Evolutionary conservation across 2,329 filamentous ascomycete species (phyloP).

Genomic region (Fusarium guadeloupense): DNA sequence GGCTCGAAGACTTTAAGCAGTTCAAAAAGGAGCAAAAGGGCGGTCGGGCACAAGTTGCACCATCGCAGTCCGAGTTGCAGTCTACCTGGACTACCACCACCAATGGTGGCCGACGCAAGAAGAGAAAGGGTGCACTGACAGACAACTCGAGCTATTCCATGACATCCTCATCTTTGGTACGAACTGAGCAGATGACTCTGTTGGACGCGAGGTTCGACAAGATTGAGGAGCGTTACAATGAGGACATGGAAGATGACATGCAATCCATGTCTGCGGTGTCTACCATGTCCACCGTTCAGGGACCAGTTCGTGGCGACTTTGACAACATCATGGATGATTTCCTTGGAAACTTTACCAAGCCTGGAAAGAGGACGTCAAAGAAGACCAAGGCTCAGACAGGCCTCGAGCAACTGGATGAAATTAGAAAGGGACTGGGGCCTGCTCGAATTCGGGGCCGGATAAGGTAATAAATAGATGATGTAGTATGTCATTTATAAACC

Average conservation of each 20-base stretch:
- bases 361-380: conserved; percentile 78
- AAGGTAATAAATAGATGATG: conserved; percentile 21
- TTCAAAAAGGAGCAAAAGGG: conserved; percentile 84
- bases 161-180: conserved; percentile 86
- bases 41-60: conserved; percentile 52
- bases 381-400: conserved; percentile 84
- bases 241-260: conserved; percentile 60
- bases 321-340: conserved; percentile 94
- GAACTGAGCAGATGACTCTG: conserved; percentile 86
- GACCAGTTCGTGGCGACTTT: conserved; percentile 79
- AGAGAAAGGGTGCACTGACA: conserved; percentile 92
- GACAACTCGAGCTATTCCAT: conserved; percentile 89
- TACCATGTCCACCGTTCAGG: conserved; percentile 72
- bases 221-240: conserved; percentile 80
- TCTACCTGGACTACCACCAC: conserved; percentile 80
- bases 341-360: conserved; percentile 75
- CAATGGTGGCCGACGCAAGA: conserved; percentile 85
- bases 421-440: conserved; percentile 81
- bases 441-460: conserved; percentile 64
- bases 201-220: conserved; percentile 92
- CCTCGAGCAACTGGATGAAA: conserved; percentile 89
- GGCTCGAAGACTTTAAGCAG: conserved; percentile 91
- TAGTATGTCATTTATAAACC: neutral
- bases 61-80: conserved; percentile 69
- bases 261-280: conserved; percentile 69